Conservation (phyloP, 2,329 filamentous ascomycete species). For the Fusarium irregulare region DNA sequence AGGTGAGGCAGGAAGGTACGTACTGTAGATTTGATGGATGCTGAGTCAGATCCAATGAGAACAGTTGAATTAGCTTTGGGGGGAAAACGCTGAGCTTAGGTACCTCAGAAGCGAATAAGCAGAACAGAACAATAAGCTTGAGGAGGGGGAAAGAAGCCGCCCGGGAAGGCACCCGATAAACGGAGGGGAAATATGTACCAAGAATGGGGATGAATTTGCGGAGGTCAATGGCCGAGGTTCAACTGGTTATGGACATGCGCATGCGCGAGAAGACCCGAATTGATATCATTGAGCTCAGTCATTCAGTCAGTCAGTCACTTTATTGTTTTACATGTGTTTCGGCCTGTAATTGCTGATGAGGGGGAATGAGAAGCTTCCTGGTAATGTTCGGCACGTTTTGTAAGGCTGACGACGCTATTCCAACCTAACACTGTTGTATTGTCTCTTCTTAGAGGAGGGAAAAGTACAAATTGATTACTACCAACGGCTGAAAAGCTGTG, state of each 20-base stretch:
- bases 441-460: not conserved
- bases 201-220: slow-evolving; percentile 17
- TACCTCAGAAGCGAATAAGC: not conserved
- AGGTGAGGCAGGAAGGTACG: slow-evolving; percentile 13
- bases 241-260: slow-evolving; percentile 10
- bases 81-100: slow-evolving; percentile 25
- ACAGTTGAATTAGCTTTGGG: slow-evolving; percentile 22
- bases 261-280: slow-evolving; percentile 36
- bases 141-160: not conserved
- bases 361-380: not conserved
- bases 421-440: slow-evolving; percentile 2
- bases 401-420: slow-evolving; percentile 22
- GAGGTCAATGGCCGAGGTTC: slow-evolving; percentile 38
- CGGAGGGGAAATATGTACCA: slow-evolving; percentile 25
- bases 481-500: not conserved
- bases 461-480: not conserved
- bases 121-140: slow-evolving; percentile 31
- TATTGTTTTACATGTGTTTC: slow-evolving; percentile 33
- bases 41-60: slow-evolving; percentile 38
- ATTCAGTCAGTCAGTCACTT: not conserved
- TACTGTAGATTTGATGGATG: slow-evolving; percentile 17
- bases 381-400: slow-evolving; percentile 10
- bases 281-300: slow-evolving; percentile 1
- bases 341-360: slow-evolving; percentile 2
- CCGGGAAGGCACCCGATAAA: slow-evolving; percentile 30